Percentiles rank a stretch among this genome's conserved stretches.
phyloP scores from a whole-genome alignment of 257 asterid genomes.

The Cordia subcordata region DNA sequence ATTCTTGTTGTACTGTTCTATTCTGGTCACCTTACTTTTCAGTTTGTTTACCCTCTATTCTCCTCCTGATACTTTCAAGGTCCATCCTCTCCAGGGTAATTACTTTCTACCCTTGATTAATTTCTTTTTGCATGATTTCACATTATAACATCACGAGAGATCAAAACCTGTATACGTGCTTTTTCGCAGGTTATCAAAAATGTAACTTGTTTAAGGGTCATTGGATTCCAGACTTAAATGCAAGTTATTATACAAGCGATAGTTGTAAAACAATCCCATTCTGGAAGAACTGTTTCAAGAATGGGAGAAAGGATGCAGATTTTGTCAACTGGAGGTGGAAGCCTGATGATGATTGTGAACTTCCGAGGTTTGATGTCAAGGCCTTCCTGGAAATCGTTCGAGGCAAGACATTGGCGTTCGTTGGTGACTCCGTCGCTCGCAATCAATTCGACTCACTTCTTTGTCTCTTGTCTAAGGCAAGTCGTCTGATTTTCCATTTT shows the following conservation, averaged over 20 bases:
- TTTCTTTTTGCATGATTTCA: no score
- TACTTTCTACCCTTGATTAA: no score
- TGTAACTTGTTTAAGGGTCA: slow-evolving; percentile 60
- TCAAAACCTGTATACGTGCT: no score
- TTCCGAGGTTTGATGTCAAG: slow-evolving; percentile 41
- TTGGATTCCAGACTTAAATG: slow-evolving; percentile 41
- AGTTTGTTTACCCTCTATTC: no score
- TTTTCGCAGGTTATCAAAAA: background rate
- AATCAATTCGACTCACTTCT: slow-evolving; percentile 75
- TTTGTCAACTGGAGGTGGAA: slow-evolving; percentile 77
- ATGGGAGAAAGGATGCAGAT: slow-evolving; percentile 48
- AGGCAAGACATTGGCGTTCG: slow-evolving; percentile 72
- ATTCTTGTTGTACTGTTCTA: no score
- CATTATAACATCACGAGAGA: no score
- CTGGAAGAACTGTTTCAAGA: slow-evolving; percentile 42
- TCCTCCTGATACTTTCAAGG: no score
- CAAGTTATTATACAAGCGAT: slow-evolving; percentile 41
- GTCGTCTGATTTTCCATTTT: no score
- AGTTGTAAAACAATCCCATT: slow-evolving; percentile 55
- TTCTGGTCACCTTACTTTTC: no score
- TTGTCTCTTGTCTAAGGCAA: slow-evolving; percentile 64
- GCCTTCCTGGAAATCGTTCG: slow-evolving; percentile 27
- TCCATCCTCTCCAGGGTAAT: no score
- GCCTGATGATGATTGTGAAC: slow-evolving; percentile 50
- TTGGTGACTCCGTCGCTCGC: slow-evolving; percentile 67